Base-by-base conservation (phyloP, 2,329 filamentous ascomycete species). In the Diaporthe longicolla region DNA sequence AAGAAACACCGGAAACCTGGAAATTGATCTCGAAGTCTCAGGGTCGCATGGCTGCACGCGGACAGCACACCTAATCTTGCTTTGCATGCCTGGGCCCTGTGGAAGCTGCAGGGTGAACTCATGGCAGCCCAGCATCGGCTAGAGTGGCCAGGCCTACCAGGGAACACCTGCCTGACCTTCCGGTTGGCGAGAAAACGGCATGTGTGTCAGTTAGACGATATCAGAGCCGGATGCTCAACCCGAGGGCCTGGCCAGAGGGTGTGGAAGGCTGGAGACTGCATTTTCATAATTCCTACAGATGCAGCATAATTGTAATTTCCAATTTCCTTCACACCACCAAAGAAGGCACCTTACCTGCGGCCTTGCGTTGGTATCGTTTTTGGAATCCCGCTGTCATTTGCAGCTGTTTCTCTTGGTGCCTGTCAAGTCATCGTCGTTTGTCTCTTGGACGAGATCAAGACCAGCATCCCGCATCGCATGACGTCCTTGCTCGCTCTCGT, bases 161-260 rank as follows among this genome's bases (percentile, higher is more conserved):
- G 66, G 70, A 54, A 54, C 57, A 32, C 48, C 32, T 59, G 57
- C 48, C 48, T 71, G 70, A 9, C 29, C 48, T 63, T 37, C 54
- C 48, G 63, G 63, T 68, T 68, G 63, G 63, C 32, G 63, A 68
- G 63, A 68, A 54, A 29, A 40, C 63, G 63, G 63, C 63, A 26
- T 71, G 57, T 71, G 70, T 71, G 65, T 63, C 70, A 55, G 70
- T 55, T 71, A 71, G 57, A 71, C 70, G 35, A 71, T 45, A 71
- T 43, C 45, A 45, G 40, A 43, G 26, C 57, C 35, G 45, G 35
- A 54, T 43, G 43, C 19, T 29, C 63, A 43, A 71, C 57, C 57
- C 58, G 57, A 71, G n/a, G 54, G 69, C 43, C 45, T 63, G 57
- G 55, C 57, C 45, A 43, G 37, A 63, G 69, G 69, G 58, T 37